phyloP scores from a whole-genome alignment of 2,329 filamentous ascomycete genomes.

The Myriosclerotinia duriaeana region DNA sequence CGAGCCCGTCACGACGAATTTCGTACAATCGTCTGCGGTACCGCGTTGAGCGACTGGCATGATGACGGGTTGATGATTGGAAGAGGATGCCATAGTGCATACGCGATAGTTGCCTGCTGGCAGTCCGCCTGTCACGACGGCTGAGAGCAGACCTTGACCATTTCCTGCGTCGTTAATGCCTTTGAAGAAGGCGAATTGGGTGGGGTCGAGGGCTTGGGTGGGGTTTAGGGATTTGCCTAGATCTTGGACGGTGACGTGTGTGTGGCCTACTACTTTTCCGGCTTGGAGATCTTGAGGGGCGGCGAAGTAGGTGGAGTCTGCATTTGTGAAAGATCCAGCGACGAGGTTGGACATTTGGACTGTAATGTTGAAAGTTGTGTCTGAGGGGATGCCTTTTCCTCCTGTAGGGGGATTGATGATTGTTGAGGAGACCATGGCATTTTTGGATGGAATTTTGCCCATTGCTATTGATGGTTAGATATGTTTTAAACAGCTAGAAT shows the following conservation, averaged over 20 bases:
- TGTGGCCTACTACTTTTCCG: conserved; percentile 43
- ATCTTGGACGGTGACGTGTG: conserved; percentile 44
- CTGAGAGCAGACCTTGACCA: conserved; percentile 43
- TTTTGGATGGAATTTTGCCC: conserved; percentile 41
- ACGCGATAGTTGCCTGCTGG: conserved; percentile 47
- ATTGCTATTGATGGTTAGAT: conserved; percentile 37
- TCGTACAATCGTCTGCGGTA: conserved; percentile 47
- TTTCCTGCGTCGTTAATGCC: conserved; percentile 46
- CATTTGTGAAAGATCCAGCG: conserved; percentile 44
- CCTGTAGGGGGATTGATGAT: conserved; percentile 38
- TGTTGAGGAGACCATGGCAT: conserved; percentile 37
- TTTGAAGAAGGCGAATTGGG: conserved; percentile 45
- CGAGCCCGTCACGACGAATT: conserved; percentile 43
- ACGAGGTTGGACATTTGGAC: conserved; percentile 42
- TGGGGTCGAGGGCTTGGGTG: conserved; percentile 38
- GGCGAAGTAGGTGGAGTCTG: conserved; percentile 43
- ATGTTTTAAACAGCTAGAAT: not conserved
- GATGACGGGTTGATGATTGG: conserved; percentile 47
- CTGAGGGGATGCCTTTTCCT: conserved; percentile 31
- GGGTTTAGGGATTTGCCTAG: conserved; percentile 41
- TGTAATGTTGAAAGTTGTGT: conserved; percentile 40
- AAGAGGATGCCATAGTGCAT: conserved; percentile 46
- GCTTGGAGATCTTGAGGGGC: conserved; percentile 42
- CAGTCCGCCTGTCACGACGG: conserved; percentile 44
- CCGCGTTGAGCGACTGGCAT: conserved; percentile 49